These are phyloP conservation scores for Phytophthora capsici DNA, from an alignment of 352 stramenopile species.

Conservation along the genomic window DNA sequence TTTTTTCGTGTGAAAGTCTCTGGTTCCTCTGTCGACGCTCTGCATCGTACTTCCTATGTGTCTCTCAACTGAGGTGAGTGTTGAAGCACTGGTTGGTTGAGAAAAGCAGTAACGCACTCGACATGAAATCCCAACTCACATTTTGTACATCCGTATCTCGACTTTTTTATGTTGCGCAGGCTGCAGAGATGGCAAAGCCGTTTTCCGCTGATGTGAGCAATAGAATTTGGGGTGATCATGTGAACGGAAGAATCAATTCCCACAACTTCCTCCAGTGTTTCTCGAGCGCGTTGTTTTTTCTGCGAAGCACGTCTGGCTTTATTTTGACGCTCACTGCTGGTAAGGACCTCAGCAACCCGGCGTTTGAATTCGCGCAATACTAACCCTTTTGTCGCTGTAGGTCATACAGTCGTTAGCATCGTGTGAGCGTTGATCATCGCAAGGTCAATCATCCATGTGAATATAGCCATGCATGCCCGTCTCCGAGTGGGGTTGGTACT, in stretches of 20 bases:
- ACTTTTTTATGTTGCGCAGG: constrained; percentile 5
- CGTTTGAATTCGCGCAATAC: constrained; percentile 3
- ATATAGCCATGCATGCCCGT: constrained; percentile 14
- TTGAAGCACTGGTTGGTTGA: constrained; percentile 7
- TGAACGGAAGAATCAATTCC: constrained; percentile 5
- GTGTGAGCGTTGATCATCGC: constrained; percentile 17
- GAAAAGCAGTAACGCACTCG: constrained; percentile 17
- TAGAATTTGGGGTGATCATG: constrained; percentile 13
- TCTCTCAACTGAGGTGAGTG: constrained; percentile 5
- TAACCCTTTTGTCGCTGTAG: not conserved
- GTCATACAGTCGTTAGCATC: not conserved
- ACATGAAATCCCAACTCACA: constrained; percentile 18
- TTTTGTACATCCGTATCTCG: constrained; percentile 15
- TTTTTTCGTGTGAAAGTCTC: constrained; percentile 7
- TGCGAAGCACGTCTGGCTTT: not conserved
- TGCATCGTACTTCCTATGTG: constrained; percentile 3
- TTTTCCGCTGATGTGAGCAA: constrained; percentile 9
- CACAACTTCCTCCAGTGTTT: constrained; percentile 11
- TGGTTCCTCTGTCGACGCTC: not conserved
- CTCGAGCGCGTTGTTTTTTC: not conserved
- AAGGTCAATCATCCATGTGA: constrained; percentile 22
- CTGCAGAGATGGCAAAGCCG: constrained; percentile 16
- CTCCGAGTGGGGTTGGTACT: constrained; percentile 15
- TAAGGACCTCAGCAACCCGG: constrained; percentile 7
- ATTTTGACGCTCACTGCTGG: not conserved